phyloP scores from a whole-genome alignment of 176 grass and related monocot species.

The Thalia dealbata region DNA sequence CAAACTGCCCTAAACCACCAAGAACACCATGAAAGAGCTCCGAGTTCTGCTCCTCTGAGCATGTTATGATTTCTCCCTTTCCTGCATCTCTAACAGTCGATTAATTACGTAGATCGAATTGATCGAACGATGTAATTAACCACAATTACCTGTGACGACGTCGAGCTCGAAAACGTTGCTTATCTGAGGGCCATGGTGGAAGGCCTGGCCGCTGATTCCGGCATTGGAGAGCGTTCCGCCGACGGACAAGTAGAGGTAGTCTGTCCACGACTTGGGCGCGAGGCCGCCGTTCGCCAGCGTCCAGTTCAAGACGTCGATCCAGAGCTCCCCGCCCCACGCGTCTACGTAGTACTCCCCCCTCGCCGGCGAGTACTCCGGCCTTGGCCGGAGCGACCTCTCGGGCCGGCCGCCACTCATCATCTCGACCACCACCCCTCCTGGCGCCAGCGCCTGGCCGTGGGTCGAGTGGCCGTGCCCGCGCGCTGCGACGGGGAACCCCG shows the following conservation, averaged over 20 bases:
- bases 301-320: slow-evolving; percentile 87
- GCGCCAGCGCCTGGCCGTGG: slow-evolving; percentile 64
- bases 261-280: slow-evolving; percentile 82
- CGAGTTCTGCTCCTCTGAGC: slow-evolving; percentile 50
- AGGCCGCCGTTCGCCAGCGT: slow-evolving; percentile 62
- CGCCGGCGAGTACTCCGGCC: slow-evolving; percentile 46
- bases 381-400: not conserved
- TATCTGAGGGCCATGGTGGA: slow-evolving; percentile 88
- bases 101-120: slow-evolving; percentile 63
- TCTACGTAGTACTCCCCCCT: slow-evolving; percentile 66
- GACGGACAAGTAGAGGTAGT: slow-evolving; percentile 87
- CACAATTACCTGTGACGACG: slow-evolving; percentile 75
- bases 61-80: slow-evolving; percentile 77
- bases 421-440: slow-evolving; percentile 63
- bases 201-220: slow-evolving; percentile 84
- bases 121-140: too few relatives aligned
- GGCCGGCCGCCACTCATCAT: slow-evolving; percentile 59
- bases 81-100: slow-evolving; percentile 47
- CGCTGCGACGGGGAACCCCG: slow-evolving; percentile 46
- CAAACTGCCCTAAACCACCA: slow-evolving; percentile 81
- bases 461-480: slow-evolving; percentile 77
- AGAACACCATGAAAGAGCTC: slow-evolving; percentile 77
- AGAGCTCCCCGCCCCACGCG: slow-evolving; percentile 86
- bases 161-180: slow-evolving; percentile 92
- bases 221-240: slow-evolving; percentile 92